Evolutionary conservation across 768 basidiomycete species (phyloP), one percentile per base, ranked within the genome.

Genomic region (Rhodosporidiobolus odoratus): DNA sequence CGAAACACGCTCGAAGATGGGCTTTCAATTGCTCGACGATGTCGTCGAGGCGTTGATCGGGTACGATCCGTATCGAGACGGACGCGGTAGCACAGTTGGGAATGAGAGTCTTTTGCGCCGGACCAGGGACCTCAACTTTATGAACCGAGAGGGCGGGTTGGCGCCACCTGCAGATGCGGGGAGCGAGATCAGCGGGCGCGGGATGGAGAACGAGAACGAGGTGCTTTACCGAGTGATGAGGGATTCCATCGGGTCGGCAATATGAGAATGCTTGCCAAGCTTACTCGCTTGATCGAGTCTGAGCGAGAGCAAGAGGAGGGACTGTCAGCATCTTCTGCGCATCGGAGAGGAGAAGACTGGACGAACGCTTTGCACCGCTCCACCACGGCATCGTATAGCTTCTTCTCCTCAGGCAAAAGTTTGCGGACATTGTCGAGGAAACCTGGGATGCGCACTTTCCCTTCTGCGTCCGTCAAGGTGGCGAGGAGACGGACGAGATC

Each of bases 141-240:
- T 95, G 92, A 1, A 97, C 85, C 2, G 91, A 93, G 71, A 96
- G 84, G 1, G 91, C 90, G 1, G 94, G 94, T 75, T 92, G 88
- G 13, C 91, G 84, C 92, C 94, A 98, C 34, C 89, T 85, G 23
- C 1, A 25, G 21, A n/a, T 9, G 10, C 13, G 25, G 27, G 1
- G 9, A 34, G 17, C 19, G 8, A 6, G 41, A 45, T 16, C 27
- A 54, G 34, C 25, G 3, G 27, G 34, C 1, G 6, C 12, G 16
- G 37, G 45, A 23, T 17, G 47, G 12, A n/a, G 19, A 35, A 38
- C 17, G 15, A 15, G 19, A 19, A 40, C 65, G 23, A 15, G n/a
- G n/a, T n/a, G n/a, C n/a, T n/a, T n/a, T n/a, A 73, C 68, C 69
- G 62, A 3, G 66, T 53, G 52, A 74, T 60, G 40, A 74, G 69